Conservation (phyloP, 208 protist genomes). For the Crithidia bombi region DNA sequence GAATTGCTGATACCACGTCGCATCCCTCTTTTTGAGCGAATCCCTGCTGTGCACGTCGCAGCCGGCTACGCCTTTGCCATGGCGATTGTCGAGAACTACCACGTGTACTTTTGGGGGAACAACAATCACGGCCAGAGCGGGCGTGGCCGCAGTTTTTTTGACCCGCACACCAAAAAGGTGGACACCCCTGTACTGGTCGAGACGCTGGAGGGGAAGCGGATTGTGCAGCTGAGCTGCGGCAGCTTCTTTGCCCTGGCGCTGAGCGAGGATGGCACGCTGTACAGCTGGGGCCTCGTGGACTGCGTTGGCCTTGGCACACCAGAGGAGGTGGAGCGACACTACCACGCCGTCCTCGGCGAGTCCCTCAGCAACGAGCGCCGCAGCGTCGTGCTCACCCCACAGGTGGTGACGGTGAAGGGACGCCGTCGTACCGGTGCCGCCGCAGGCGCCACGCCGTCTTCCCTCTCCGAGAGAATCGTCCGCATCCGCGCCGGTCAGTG, state of each 20-base stretch:
- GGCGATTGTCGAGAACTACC: conserved; percentile 67
- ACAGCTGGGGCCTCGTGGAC: conserved; percentile 88
- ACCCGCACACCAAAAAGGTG: conserved; percentile 62
- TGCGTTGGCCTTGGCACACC: conserved; percentile 74
- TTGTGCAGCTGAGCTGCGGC: conserved; percentile 84
- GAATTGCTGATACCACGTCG: conserved; percentile 69
- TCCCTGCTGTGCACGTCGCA: conserved; percentile 57
- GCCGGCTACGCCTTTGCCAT: conserved; percentile 88
- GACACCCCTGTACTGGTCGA: conserved; percentile 70
- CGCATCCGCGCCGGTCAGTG: conserved; percentile 87
- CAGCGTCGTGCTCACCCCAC: conserved; percentile 75
- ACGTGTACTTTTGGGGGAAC: conserved; percentile 92
- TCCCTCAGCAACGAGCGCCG: conserved; percentile 85
- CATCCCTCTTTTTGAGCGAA: conserved; percentile 71
- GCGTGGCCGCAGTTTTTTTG: conserved; percentile 66
- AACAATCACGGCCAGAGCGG: conserved; percentile 92
- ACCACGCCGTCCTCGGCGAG: conserved; percentile 51
- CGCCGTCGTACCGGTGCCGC: not conserved
- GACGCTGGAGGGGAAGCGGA: conserved; percentile 64
- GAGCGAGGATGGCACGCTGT: conserved; percentile 63
- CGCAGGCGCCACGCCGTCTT: not conserved
- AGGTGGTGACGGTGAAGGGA: conserved; percentile 59
- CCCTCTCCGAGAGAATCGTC: conserved; percentile 37
- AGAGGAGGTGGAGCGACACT: conserved; percentile 59
- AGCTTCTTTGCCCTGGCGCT: conserved; percentile 88